Conservation (phyloP, 1,139 yeast genomes). For the Magnusiomyces ingens region DNA sequence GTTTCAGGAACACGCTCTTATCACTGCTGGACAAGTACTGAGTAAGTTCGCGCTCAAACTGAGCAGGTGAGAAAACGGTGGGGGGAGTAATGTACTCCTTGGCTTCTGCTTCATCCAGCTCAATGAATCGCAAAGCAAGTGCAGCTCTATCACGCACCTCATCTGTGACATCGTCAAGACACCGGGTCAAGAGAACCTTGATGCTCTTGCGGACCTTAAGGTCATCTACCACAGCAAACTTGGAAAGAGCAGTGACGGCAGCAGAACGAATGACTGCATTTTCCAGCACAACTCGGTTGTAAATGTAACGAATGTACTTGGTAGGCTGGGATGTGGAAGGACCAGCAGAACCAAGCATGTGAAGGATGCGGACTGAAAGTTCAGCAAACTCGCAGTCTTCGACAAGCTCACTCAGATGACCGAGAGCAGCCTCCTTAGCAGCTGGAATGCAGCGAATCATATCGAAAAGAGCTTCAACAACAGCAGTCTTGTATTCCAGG, state of each 20-base stretch:
- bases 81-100: slow-evolving; percentile 56
- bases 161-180: slow-evolving; percentile 84
- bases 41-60: slow-evolving; percentile 71
- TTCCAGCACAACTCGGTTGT: slow-evolving; percentile 92
- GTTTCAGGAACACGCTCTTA: slow-evolving; percentile 49
- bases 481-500: slow-evolving; percentile 68
- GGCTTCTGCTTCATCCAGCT: slow-evolving; percentile 42
- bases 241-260: slow-evolving; percentile 87
- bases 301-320: slow-evolving; percentile 88
- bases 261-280: slow-evolving; percentile 93
- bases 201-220: slow-evolving; percentile 62
- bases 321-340: slow-evolving; percentile 84
- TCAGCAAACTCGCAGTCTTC: slow-evolving; percentile 98
- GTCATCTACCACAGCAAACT: slow-evolving; percentile 79
- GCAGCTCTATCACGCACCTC: slow-evolving; percentile 99
- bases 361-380: slow-evolving; percentile 83
- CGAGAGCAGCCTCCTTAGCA: slow-evolving; percentile 79
- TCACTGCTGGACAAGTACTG: slow-evolving; percentile 57
- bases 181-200: slow-evolving; percentile 68
- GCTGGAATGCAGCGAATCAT: slow-evolving; percentile 81
- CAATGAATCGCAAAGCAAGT: slow-evolving; percentile 64
- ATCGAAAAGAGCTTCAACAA: slow-evolving; percentile 88
- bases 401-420: slow-evolving; percentile 89
- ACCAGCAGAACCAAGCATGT: slow-evolving; percentile 89
- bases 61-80: slow-evolving; percentile 62